A percentile compares a stretch with the other conserved stretches of the same genome.
Evolutionary conservation across 2,329 filamentous ascomycete genomes (phyloP).

Genomic region (Neopestalotiopsis sp.): DNA sequence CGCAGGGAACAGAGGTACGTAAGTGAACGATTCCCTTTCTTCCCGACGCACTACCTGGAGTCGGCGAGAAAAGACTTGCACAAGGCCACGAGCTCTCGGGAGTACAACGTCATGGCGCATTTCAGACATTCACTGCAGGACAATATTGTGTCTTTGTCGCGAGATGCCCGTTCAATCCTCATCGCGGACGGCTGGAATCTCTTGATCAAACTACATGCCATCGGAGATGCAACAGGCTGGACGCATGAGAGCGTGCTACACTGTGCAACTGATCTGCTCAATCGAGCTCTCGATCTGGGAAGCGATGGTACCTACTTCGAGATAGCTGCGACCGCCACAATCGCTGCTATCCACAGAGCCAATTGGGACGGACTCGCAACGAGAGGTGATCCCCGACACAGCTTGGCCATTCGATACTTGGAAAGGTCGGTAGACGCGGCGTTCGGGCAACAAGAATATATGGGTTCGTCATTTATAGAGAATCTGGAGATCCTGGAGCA

Average conservation of each 20-base stretch:
- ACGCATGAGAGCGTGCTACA: background rate
- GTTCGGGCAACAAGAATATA: background rate
- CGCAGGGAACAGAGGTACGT: background rate
- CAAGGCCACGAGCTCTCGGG: background rate
- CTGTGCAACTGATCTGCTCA: background rate
- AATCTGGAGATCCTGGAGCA: background rate
- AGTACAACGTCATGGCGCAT: background rate
- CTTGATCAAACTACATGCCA: background rate
- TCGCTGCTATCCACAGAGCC: background rate
- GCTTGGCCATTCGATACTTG: background rate
- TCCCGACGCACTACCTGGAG: background rate
- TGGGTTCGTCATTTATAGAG: background rate
- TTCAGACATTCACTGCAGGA: background rate
- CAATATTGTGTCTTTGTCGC: background rate
- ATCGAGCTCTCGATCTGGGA: background rate
- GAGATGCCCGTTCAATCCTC: background rate
- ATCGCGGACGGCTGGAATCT: background rate
- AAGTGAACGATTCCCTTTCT: background rate
- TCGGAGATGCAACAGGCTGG: background rate
- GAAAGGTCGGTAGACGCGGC: background rate
- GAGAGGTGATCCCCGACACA: background rate
- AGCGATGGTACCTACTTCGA: background rate
- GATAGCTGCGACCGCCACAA: background rate
- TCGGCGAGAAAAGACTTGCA: background rate
- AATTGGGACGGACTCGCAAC: background rate